Conservation (phyloP, 352 stramenopile species). For the Thraustochytrium sp. region DNA sequence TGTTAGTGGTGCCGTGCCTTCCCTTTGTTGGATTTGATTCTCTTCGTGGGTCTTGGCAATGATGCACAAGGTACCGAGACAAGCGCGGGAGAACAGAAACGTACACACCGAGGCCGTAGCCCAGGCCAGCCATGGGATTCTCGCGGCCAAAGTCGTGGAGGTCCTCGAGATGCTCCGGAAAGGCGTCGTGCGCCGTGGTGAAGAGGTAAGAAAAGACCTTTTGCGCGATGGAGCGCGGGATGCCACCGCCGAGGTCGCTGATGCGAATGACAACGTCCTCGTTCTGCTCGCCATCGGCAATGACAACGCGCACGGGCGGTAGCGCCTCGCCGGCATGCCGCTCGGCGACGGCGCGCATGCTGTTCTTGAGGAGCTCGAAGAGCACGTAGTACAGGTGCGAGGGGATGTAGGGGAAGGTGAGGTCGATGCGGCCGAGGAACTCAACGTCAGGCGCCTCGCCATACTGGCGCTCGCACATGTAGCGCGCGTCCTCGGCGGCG, state of each 20-base stretch:
- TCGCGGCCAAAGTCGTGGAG: slow-evolving; percentile 44
- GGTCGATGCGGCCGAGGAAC: slow-evolving; percentile 92
- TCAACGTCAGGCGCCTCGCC: slow-evolving; percentile 97
- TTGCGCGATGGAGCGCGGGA: slow-evolving; percentile 92
- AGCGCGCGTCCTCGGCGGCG: slow-evolving; percentile 93
- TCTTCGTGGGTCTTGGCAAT: no score
- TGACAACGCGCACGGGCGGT: slow-evolving; percentile 97
- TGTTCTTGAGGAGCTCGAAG: slow-evolving; percentile 99
- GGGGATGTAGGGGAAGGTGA: slow-evolving; percentile 95
- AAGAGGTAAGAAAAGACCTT: slow-evolving; percentile 99
- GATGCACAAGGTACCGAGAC: neutral
- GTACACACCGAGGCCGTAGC: slow-evolving; percentile 90
- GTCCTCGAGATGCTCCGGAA: slow-evolving; percentile 39
- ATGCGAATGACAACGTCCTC: slow-evolving; percentile 99
- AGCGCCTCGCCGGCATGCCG: slow-evolving; percentile 90
- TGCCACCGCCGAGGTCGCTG: slow-evolving; percentile 97
- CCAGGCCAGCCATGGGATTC: slow-evolving; percentile 65
- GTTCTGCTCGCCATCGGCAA: slow-evolving; percentile 97
- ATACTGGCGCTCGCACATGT: slow-evolving; percentile 98
- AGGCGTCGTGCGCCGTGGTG: slow-evolving; percentile 80
- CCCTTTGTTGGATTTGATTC: no score
- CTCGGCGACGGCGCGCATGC: slow-evolving; percentile 95
- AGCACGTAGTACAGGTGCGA: slow-evolving; percentile 95
- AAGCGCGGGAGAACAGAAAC: neutral
- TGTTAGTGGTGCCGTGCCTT: no score